phyloP scores from a whole-genome alignment of 805 yeast species.

The Lachancea fermentati region DNA sequence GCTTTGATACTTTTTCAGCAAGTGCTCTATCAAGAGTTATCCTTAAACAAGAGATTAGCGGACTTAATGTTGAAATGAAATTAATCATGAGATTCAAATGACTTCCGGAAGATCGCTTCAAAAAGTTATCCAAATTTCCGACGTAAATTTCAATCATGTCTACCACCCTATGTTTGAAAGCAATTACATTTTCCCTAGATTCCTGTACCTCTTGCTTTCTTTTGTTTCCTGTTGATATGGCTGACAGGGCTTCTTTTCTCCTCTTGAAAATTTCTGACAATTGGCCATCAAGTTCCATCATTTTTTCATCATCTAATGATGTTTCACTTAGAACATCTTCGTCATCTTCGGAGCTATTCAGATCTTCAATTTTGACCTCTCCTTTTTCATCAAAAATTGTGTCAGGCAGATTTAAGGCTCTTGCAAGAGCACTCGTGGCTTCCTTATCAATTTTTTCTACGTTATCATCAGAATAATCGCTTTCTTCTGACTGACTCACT shows the following conservation, averaged over 20 bases:
- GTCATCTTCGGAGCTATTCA: conserved; percentile 38
- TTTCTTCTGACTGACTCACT: conserved; percentile 29
- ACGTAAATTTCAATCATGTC: conserved; percentile 68
- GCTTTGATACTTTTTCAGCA: conserved; percentile 70
- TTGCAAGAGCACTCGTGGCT: conserved; percentile 61
- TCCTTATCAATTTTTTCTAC: conserved; percentile 44
- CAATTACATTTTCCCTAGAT: conserved; percentile 73
- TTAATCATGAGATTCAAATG: conserved; percentile 26
- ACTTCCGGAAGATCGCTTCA: conserved; percentile 1
- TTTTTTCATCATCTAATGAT: conserved; percentile 92
- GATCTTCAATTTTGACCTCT: conserved; percentile 43
- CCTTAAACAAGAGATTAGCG: conserved; percentile 55
- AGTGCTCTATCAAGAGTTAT: conserved; percentile 64
- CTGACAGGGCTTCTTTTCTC: conserved; percentile 60
- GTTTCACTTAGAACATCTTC: conserved; percentile 62
- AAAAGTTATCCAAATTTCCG: conserved; percentile 36
- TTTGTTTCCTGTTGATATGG: conserved; percentile 53
- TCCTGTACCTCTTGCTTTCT: conserved; percentile 68
- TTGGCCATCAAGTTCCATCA: conserved; percentile 89
- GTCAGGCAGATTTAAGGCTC: conserved; percentile 63
- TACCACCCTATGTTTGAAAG: conserved; percentile 71
- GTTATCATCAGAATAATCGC: conserved; percentile 34
- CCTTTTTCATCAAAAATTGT: conserved; percentile 38
- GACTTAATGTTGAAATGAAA: conserved; percentile 43
- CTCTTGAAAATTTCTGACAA: conserved; percentile 79